A percentile compares a stretch with the other conserved stretches of the same genome.
Evolutionary conservation across 2,329 filamentous ascomycete species (phyloP).

Genomic region (Cladosporium sp.): DNA sequence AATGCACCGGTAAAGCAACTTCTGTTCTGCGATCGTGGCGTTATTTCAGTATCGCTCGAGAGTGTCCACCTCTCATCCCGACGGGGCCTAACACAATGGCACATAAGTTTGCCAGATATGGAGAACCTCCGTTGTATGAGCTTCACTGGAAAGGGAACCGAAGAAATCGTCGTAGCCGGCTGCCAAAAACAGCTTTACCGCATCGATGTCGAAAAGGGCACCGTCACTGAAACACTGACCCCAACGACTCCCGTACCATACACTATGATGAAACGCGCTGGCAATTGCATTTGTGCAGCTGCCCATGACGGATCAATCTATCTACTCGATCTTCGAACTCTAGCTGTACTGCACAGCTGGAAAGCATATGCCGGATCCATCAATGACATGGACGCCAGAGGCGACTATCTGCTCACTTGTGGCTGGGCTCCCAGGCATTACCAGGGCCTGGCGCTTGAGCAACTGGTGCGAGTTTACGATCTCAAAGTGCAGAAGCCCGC

Average conservation of each 20-base stretch:
- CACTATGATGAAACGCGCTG: constrained; percentile 82
- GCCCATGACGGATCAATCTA: constrained; percentile 78
- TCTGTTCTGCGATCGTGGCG: constrained; percentile 83
- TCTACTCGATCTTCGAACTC: constrained; percentile 73
- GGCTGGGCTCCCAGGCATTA: constrained; percentile 83
- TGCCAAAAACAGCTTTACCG: constrained; percentile 81
- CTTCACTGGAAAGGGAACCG: constrained; percentile 80
- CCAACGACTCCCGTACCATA: constrained; percentile 52
- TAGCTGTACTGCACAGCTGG: constrained; percentile 79
- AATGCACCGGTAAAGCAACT: constrained; percentile 84
- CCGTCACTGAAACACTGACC: constrained; percentile 37
- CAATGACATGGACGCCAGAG: constrained; percentile 95
- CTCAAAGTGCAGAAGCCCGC: constrained; percentile 84
- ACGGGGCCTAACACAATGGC: constrained; percentile 81
- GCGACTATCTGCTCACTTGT: constrained; percentile 92
- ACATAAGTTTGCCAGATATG: constrained; percentile 74
- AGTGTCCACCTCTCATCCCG: constrained; percentile 86
- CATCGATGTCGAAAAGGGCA: constrained; percentile 57
- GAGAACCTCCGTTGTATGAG: constrained; percentile 89
- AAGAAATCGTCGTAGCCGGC: constrained; percentile 81
- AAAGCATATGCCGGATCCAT: constrained; percentile 83
- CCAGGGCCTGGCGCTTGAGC: constrained; percentile 77
- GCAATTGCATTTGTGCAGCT: constrained; percentile 85
- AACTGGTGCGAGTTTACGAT: constrained; percentile 92
- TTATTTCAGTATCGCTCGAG: constrained; percentile 75